These are phyloP conservation scores for Quercus tomentella DNA, from an alignment of 331 rosid genomes.

Conservation along the genomic window DNA sequence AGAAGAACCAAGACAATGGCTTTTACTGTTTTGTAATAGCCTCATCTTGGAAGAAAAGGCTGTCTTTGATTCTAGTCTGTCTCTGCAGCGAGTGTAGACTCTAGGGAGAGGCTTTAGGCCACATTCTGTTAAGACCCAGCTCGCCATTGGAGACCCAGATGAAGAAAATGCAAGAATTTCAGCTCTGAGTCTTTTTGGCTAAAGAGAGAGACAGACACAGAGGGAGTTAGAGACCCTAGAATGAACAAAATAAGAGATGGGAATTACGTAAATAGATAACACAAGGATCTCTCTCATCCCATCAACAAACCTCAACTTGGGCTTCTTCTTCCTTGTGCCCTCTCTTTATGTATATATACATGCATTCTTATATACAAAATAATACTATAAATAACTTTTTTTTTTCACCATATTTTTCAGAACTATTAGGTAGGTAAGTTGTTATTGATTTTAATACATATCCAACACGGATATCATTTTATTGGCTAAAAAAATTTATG, in stretches of 20 bases:
- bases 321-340: slow-evolving; percentile 15
- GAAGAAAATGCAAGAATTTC: not conserved
- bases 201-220: not conserved
- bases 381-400: too few species aligned
- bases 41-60: slow-evolving; percentile 19
- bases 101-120: slow-evolving; percentile 52
- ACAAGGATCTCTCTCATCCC: slow-evolving; percentile 25
- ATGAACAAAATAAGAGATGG: not conserved
- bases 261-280: slow-evolving; percentile 16
- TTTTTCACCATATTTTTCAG: too few species aligned
- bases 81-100: slow-evolving; percentile 26
- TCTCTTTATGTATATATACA: not conserved
- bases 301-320: slow-evolving; percentile 20
- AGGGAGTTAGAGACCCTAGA: not conserved
- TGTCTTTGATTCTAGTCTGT: slow-evolving; percentile 19
- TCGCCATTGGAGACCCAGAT: slow-evolving; percentile 54
- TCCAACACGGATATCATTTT: rapidly evolving
- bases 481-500: too few species aligned
- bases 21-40: slow-evolving; percentile 15
- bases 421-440: too few species aligned
- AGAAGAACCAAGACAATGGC: not conserved
- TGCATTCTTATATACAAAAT: not conserved
- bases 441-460: too few species aligned
- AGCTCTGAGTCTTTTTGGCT: slow-evolving; percentile 6
- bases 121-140: slow-evolving; percentile 57